Conservation (phyloP, 2,329 filamentous ascomycete genomes). For the Bipolaris victoriae region DNA sequence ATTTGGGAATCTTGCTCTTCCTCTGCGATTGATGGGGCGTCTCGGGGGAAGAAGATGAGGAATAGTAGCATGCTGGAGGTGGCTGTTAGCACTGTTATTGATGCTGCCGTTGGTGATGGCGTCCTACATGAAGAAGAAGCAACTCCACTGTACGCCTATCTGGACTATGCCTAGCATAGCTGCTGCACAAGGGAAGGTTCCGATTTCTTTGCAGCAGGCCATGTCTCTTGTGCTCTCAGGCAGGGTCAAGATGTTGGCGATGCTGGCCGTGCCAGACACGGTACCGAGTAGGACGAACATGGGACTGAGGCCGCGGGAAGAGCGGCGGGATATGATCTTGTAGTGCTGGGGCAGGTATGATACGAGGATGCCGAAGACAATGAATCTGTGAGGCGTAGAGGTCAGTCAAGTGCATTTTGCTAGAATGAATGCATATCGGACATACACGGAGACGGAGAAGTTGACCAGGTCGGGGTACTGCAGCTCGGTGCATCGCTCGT, state of each 20-base stretch:
- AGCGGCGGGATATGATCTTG: conserved; percentile 83
- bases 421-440: conserved; percentile 1
- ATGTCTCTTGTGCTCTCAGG: conserved; percentile 84
- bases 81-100: conserved; percentile 16
- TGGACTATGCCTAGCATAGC: conserved; percentile 88
- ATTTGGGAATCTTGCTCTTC: conserved; percentile 39
- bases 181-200: conserved; percentile 80
- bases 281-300: conserved; percentile 95
- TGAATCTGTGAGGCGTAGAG: conserved; percentile 58
- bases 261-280: conserved; percentile 84
- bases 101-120: neutral
- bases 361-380: conserved; percentile 84
- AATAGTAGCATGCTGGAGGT: conserved; percentile 85
- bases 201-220: conserved; percentile 82
- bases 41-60: conserved; percentile 79
- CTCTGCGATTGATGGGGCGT: conserved; percentile 29
- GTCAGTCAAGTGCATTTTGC: conserved; percentile 18
- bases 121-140: conserved; percentile 84
- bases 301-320: conserved; percentile 92
- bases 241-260: conserved; percentile 90
- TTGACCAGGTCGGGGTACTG: conserved; percentile 59
- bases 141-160: conserved; percentile 88
- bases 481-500: conserved; percentile 56
- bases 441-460: conserved; percentile 61
- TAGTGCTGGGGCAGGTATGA: conserved; percentile 96